These are phyloP conservation scores for Picea sitchensis DNA, from an alignment of 75 land plant species.

Conservation along the genomic window DNA sequence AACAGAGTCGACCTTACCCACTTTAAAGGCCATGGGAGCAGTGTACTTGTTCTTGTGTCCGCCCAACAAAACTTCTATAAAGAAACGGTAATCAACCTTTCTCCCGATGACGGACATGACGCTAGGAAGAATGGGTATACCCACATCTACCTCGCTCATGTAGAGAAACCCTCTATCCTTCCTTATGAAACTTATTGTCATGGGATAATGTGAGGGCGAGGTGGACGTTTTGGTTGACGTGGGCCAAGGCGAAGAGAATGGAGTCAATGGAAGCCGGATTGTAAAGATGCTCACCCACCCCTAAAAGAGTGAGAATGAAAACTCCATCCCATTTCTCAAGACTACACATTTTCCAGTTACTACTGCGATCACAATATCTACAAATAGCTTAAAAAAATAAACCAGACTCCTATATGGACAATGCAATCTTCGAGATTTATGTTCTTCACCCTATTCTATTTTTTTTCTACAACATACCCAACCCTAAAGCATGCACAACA, in stretches of 20 bases:
- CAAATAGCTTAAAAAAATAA: too few relatives aligned
- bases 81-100: conserved; percentile 23
- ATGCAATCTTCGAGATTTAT: too few relatives aligned
- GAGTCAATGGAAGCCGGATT: conserved; percentile 13
- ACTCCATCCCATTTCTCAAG: conserved; percentile 12
- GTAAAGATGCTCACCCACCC: conserved; percentile 30
- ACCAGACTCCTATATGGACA: too few relatives aligned
- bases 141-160: conserved; percentile 52
- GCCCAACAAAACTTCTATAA: conserved; percentile 26
- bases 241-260: conserved; percentile 16
- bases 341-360: not conserved
- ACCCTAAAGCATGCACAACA: too few relatives aligned
- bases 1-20: conserved; percentile 29
- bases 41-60: conserved; percentile 33
- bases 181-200: conserved; percentile 38
- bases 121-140: conserved; percentile 17
- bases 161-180: conserved; percentile 36
- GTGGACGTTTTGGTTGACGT: not conserved
- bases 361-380: too few relatives aligned
- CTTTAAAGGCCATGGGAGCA: conserved; percentile 16
- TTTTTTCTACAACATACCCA: too few relatives aligned
- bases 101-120: conserved; percentile 19
- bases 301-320: conserved; percentile 25
- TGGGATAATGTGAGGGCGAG: conserved; percentile 33
- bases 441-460: too few relatives aligned